Evolutionary conservation across 2,329 filamentous ascomycete species (phyloP).

Genomic region (Aspergillus ochraceoroseus): DNA sequence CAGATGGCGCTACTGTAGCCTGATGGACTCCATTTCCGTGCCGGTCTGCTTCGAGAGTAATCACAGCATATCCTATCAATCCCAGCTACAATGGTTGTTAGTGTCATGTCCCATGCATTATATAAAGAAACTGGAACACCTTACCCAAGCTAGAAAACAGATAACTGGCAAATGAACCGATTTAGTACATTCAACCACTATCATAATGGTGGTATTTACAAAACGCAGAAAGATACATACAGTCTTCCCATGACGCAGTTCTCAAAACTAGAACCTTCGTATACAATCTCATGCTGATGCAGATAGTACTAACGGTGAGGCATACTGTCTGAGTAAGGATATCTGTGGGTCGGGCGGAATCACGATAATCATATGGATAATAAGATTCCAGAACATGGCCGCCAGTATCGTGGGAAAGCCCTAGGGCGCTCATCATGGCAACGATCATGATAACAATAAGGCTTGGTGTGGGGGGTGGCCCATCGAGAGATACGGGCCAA

Average conservation of each 20-base stretch:
- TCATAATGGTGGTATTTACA: neutral
- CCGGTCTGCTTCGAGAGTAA: conserved; percentile 21
- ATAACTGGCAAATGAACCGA: conserved; percentile 11
- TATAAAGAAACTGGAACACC: neutral
- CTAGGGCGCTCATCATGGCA: neutral
- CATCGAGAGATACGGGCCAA: neutral
- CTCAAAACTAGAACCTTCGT: conserved; percentile 27
- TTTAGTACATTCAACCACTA: conserved; percentile 3
- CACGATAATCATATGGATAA: conserved; percentile 12
- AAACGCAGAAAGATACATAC: conserved; percentile 13
- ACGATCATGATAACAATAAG: neutral
- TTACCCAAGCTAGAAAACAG: conserved; percentile 23
- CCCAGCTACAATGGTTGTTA: conserved; percentile 19
- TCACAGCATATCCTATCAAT: conserved; percentile 21
- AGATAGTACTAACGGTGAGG: conserved; percentile 18
- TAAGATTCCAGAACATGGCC: neutral
- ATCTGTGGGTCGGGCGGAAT: conserved; percentile 16
- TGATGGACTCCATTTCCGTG: conserved; percentile 23
- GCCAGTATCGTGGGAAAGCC: conserved; percentile 1
- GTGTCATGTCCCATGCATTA: neutral
- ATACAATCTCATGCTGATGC: conserved; percentile 23
- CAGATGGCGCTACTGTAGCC: conserved; percentile 16
- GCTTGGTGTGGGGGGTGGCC: neutral
- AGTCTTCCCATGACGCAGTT: conserved; percentile 22
- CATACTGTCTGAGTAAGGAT: conserved; percentile 21